Base-by-base conservation (phyloP, 768 basidiomycete species). In the Dentipellis fragilis region DNA sequence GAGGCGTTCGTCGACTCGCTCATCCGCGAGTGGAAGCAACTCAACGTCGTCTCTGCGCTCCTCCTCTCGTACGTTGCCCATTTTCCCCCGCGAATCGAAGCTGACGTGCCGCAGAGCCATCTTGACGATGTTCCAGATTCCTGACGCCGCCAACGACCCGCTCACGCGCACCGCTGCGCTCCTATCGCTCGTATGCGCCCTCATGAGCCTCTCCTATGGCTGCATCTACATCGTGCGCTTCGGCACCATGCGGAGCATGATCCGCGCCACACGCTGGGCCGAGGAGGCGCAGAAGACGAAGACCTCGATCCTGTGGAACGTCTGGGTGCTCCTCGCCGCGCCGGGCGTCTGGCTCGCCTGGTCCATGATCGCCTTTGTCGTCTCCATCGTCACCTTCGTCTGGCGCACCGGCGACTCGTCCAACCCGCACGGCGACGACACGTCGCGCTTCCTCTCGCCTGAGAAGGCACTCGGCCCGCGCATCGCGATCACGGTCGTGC, bases 211-310 rank as follows among this genome's bases (percentile, higher is more conserved):
- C 19, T 77, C 77, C 2, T 89, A 80, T 63, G 87, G 87, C 0
- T 87, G 87, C 60, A 74, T 85, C 54, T 89, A 84, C 66, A 87
- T 85, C 14, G 72, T 89, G 14, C 72, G 84, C 23, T 89, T 89
- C 57, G 78, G 79, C 12, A 80, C 77, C 1, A 89, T 89, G 87
- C 75, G 78, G 45, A 84, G 75, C 58, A 85, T 87, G 80, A 73
- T 80, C 61, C 79, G 80, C 56, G 87, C 87, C 1, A 80, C 81
- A 8, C 75, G 77, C 55, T 89, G 85, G 84, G 84, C 85, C 10
- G 81, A 87, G 83, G 84, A 88, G 64, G 81, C 85, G 16, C 75
- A 77, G 52, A 71, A 67, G 62, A 70, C 74, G 1, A 73, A 73
- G 23, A 75, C 77, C 0, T 67, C 72, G 35, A 72, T 79, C 38